Evolutionary conservation across 2,329 filamentous ascomycete genomes (phyloP), one percentile per base, ranked within the genome.

Genomic region (Aspergillus awamori): DNA sequence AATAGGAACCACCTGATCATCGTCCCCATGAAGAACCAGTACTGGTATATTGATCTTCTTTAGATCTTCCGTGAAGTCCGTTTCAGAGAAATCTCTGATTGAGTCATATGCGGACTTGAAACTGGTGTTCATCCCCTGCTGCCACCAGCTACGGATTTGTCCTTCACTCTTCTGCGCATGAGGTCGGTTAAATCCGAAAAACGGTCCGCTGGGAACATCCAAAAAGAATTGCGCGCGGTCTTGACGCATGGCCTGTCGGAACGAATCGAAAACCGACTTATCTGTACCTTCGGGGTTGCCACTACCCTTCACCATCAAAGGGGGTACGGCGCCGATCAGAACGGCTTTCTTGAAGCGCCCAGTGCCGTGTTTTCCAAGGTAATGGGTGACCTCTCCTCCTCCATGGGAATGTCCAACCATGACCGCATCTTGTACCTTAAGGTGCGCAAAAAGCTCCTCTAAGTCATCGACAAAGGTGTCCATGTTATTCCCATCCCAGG

Each of bases 1-100:
- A 57, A 79, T 71, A 15, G 77, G 78, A 33, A 79, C 77, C 33
- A 80, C 64, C 62, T 79, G 77, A 61, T 80, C 78, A 65, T 78
- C 77, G 41, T 76, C 71, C 0, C 78, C 78, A 67, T 80, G 78
- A 3, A 80, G 65, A 41, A 79, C 60, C 48, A 80, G 63, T 3
- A 77, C 73, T 0, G 78, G 78, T 48, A 80, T 74, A 36, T 36
- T 36, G 33, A 36, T 36, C 11, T 5, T 36, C 33, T 36, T 36
- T 11, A 36, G 33, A 36, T 79, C 77, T 47, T 76, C 76, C 0
- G 75, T 77, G 26, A 76, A 72, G 65, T 80, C 76, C 4, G 77
- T 80, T 68, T 79, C 77, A 0, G 76, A 77, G 53, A 80, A 79
- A 7, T 72, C 74, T 58, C 70, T 73, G 66, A 79, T 71, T 51